Base-by-base conservation (phyloP, 495 filamentous ascomycete species). In the Xylaria castorea region DNA sequence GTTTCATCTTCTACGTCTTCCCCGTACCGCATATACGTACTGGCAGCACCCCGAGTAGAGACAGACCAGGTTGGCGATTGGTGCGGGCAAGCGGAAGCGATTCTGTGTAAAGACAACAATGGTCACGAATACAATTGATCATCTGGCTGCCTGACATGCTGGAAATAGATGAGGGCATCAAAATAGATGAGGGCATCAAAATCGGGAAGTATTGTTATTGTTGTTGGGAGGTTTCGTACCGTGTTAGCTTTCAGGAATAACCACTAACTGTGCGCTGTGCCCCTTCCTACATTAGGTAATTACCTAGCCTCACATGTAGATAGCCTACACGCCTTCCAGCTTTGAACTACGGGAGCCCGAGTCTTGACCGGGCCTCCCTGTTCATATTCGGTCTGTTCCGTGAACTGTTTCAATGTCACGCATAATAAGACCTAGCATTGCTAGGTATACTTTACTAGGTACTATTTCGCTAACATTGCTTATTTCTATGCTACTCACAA, bases 1-100 rank as follows among this genome's bases (percentile, higher is more conserved):
- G 12, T 64, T 44, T 22, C 38, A 27, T 42, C 38, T 44, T 64
- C 22, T 0, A 27, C 38, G 38, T 64, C 38, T 25, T 27, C 38
- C 11, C 38, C 61, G 30, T 9, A 30, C 5, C 18, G 20, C 6
- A 50, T 18, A 3, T 48, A 5, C 32, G 22, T 38, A 7, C 38
- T 30, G 22, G n/a, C 32, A n/a, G 46, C n/a, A 48, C 34, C 25
- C n/a, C 38, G 9, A 34, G 42, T 5, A 48, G 62, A 66, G n/a
- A 25, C 18, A 40, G 22, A 22, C 60, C 8, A 42, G 60, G 20
- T 63, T 44, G 36, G 30, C 48, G 62, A 30, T 65, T 65, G 62
- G 42, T 20, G 40, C 22, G 36, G 9, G 20, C 0, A 6, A 8
- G 34, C 1, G 40, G 27, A 65, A 32, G 62, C 27, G 62, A 25